Conservation (phyloP, 2,329 filamentous ascomycete species). For the Xylariomycetidae sp. region DNA sequence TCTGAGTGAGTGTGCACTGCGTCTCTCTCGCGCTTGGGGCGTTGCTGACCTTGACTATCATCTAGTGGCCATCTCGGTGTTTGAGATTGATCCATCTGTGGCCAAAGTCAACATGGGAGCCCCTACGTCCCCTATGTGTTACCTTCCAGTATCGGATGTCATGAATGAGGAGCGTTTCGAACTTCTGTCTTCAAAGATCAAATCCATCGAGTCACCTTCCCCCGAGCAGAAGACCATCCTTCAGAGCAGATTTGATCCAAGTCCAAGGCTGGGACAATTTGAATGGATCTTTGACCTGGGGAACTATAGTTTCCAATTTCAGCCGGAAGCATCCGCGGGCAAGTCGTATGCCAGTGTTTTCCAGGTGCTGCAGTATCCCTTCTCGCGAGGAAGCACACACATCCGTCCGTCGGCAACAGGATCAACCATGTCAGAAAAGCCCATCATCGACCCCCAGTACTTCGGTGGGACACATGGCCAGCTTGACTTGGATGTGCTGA, state of each 20-base stretch:
- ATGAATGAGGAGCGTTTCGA: constrained; percentile 20
- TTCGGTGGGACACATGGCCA: constrained; percentile 33
- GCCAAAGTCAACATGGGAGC: constrained; percentile 29
- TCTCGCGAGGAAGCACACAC: constrained; percentile 44
- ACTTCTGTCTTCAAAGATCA: constrained; percentile 4
- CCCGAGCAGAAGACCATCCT: constrained; percentile 24
- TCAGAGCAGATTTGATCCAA: constrained; percentile 26
- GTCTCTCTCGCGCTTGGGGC: neutral
- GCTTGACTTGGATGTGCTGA: constrained; percentile 39
- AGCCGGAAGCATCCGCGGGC: constrained; percentile 16
- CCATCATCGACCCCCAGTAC: constrained; percentile 38
- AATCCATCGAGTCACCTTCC: constrained; percentile 2
- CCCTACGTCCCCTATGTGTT: constrained; percentile 33
- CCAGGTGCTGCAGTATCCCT: constrained; percentile 48
- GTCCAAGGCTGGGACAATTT: constrained; percentile 36
- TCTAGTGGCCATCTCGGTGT: constrained; percentile 29
- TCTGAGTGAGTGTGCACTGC: constrained; percentile 12
- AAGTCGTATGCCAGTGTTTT: constrained; percentile 46
- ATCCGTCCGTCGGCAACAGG: constrained; percentile 21
- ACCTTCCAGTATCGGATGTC: constrained; percentile 35
- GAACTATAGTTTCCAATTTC: constrained; percentile 39
- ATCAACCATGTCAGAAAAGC: constrained; percentile 16
- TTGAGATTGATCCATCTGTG: constrained; percentile 39
- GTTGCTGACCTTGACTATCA: neutral
- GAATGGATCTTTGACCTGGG: constrained; percentile 46